Percentiles rank a stretch among this genome's conserved stretches.
Evolutionary conservation across 2,329 filamentous ascomycete genomes (phyloP).

Genomic region (Pseudogymnoascus sp.): DNA sequence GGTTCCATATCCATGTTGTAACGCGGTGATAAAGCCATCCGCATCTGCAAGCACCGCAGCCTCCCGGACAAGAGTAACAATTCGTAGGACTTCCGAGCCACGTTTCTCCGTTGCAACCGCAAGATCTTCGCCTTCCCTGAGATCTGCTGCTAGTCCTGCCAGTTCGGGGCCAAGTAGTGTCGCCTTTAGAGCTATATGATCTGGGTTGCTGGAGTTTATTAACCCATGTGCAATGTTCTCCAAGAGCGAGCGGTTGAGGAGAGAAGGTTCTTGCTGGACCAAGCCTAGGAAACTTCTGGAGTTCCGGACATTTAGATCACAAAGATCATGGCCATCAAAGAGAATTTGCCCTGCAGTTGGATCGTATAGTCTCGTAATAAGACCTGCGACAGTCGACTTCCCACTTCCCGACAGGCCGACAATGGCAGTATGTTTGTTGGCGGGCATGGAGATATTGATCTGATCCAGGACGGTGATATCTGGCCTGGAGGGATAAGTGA

Average conservation of each 20-base stretch:
- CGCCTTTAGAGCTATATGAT: conserved; percentile 16
- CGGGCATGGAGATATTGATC: conserved; percentile 29
- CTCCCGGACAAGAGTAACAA: conserved; percentile 40
- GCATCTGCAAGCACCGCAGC: conserved; percentile 52
- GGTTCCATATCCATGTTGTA: conserved; percentile 31
- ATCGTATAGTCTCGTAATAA: conserved; percentile 51
- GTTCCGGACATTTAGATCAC: conserved; percentile 33
- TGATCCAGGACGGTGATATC: conserved; percentile 33
- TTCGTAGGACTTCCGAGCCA: conserved; percentile 38
- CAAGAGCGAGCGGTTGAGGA: conserved; percentile 34
- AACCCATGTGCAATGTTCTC: conserved; percentile 44
- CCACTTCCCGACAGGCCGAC: conserved; percentile 51
- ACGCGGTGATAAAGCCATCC: conserved; percentile 41
- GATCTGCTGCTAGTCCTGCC: conserved; percentile 41
- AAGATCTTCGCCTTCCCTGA: conserved; percentile 43
- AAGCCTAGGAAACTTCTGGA: conserved; percentile 30
- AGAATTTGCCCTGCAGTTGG: conserved; percentile 34
- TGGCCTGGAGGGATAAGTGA: conserved; percentile 34
- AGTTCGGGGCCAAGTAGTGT: conserved; percentile 42
- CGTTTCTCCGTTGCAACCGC: conserved; percentile 35
- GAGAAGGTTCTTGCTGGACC: conserved; percentile 21
- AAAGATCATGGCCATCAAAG: conserved; percentile 31
- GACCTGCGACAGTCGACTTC: conserved; percentile 47
- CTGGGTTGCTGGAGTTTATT: conserved; percentile 25
- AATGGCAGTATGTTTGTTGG: conserved; percentile 44